Percentiles rank a stretch among this genome's conserved stretches.
Conservation (phyloP, 2,329 filamentous ascomycete species). For the Aspergillus ruber region DNA sequence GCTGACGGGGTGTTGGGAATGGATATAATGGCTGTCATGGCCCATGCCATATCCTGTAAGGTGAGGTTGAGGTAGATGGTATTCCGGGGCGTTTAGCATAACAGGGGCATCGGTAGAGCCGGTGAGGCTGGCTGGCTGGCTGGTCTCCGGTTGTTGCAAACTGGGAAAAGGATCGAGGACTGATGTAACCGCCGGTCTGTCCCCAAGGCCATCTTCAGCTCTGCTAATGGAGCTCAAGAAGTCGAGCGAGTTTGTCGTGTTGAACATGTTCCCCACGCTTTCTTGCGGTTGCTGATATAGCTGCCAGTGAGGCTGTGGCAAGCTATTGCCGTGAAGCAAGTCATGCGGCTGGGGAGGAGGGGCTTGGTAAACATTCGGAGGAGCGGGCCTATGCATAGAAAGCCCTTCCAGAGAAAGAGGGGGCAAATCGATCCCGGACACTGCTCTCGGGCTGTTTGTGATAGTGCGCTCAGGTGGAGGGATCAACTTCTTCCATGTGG, state of each 20-base stretch:
- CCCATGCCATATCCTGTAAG: conserved; percentile 25
- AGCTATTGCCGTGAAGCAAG: conserved; percentile 22
- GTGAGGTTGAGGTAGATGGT: conserved; percentile 26
- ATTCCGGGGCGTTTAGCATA: conserved; percentile 32
- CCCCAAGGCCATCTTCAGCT: conserved; percentile 25
- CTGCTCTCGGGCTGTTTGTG: conserved; percentile 32
- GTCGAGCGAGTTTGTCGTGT: conserved; percentile 25
- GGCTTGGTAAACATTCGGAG: conserved; percentile 26
- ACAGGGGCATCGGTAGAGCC: conserved; percentile 21
- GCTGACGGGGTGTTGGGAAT: conserved; percentile 21
- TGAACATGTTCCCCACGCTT: conserved; percentile 29
- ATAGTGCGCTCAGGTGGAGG: conserved; percentile 30
- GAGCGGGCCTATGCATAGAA: conserved; percentile 23
- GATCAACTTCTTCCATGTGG: conserved; percentile 40
- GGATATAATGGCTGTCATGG: conserved; percentile 29
- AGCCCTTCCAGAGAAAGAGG: conserved; percentile 32
- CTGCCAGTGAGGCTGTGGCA: conserved; percentile 30
- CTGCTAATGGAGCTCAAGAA: conserved; percentile 30
- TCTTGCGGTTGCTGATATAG: conserved; percentile 30
- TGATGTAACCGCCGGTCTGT: conserved; percentile 30
- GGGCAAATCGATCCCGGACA: conserved; percentile 19
- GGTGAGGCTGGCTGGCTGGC: conserved; percentile 23
- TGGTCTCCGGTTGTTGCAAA: conserved; percentile 25
- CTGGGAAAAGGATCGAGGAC: conserved; percentile 30
- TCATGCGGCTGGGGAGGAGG: conserved; percentile 21